Evolutionary conservation across 2,329 filamentous ascomycete genomes (phyloP).

Genomic region (Corinectria fuckeliana): DNA sequence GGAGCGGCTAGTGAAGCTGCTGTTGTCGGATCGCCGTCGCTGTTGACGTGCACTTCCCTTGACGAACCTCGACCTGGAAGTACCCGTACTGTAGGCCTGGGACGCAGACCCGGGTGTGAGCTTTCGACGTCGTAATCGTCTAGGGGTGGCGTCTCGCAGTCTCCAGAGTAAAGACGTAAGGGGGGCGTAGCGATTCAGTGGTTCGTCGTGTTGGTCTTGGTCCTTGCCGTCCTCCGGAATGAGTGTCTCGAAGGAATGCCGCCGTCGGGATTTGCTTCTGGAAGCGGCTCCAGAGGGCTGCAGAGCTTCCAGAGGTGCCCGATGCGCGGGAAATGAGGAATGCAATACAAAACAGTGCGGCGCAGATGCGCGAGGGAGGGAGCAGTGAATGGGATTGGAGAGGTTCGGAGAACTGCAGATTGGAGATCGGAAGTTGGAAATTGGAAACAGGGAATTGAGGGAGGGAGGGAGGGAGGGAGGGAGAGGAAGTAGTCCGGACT

Average conservation of each 20-base stretch:
- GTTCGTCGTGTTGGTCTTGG: not conserved
- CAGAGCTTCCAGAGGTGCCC: slow-evolving; percentile 7
- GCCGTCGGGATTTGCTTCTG: slow-evolving; percentile 7
- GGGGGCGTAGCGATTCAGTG: not conserved
- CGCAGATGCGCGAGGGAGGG: not conserved
- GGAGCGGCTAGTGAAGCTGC: slow-evolving; percentile 16
- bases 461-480: not conserved
- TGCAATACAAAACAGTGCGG: not conserved
- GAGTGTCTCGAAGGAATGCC: slow-evolving; percentile 10
- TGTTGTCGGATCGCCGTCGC: slow-evolving; percentile 9
- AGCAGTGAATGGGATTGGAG: not conserved
- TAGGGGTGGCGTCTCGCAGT: not conserved
- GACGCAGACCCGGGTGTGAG: not conserved
- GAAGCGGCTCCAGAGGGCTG: slow-evolving; percentile 4
- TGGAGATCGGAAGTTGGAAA: not conserved
- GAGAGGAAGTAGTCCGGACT: not conserved
- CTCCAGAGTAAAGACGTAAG: slow-evolving; percentile 1
- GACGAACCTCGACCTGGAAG: not conserved
- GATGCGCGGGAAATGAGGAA: slow-evolving; percentile 3
- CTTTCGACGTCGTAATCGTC: not conserved
- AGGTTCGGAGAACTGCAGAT: not conserved
- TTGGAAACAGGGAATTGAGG: not conserved
- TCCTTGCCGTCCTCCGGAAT: slow-evolving; percentile 6
- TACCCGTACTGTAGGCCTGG: not conserved
- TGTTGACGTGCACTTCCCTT: not conserved